Evolutionary conservation across 331 rosid genomes (phyloP), one percentile per base, ranked within the genome.

Genomic region (Malus hybrid): DNA sequence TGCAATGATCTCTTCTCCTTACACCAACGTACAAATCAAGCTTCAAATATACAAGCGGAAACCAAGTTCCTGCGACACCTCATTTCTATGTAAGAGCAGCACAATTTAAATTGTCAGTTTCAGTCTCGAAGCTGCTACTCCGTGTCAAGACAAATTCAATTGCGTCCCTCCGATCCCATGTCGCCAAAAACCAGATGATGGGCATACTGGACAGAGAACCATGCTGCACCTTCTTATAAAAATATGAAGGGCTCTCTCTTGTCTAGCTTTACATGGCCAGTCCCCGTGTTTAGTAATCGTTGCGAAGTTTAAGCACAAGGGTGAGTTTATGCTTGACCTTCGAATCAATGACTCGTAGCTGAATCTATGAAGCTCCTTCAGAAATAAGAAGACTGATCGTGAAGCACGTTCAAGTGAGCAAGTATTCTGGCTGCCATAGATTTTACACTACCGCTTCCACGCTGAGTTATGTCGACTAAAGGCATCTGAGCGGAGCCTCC

Each of bases 311-410:
- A 78, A 63, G 80, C 68, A 71, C 12, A 36, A 9, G 59, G 5
- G 52, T 66, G 33, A 83, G 73, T 74, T 54, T 78, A 63, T 65
- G 77, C 77, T 34, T 67, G 67, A 76, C 32, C 77, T 34, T 36
- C 18, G 12, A 31, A 71, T 54, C 74, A 71, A 36, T 52, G 54
- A 22, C 28, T 14, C 14, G 18, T 19, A 57, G 56, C 67, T 14
- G 81, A 68, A 78, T 64, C 33, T 78, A 24, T 67, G 83, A 77
- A 81, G 64, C 70, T 61, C 81, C 76, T 82, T 83, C 69, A 88
- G 85, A 92, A 92, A 78, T 87, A 92, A 31, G 97, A 92, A 78
- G 97, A 90, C 27, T 90, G 97, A 73, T 88, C 97, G 65, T 90
- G 97, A 80, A 92, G 89, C 69, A 92, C 93, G 48, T 92, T 90